phyloP scores from a whole-genome alignment of 768 basidiomycete genomes.

The Rhizopogon vinicolor region DNA sequence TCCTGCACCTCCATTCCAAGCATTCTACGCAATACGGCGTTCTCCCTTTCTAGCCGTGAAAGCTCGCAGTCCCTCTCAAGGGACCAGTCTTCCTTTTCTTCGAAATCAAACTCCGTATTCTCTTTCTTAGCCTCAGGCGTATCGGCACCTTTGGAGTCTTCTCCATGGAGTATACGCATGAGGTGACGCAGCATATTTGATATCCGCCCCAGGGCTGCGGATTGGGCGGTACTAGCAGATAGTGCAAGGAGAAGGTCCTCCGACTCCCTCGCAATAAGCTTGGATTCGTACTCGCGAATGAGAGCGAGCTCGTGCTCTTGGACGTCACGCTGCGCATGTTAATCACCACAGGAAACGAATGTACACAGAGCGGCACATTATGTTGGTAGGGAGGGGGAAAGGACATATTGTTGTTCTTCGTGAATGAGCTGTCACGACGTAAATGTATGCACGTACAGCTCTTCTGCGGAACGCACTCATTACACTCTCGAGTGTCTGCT shows the following conservation, averaged over 20 bases:
- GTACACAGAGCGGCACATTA: background rate
- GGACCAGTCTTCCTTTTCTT: constrained; percentile 55
- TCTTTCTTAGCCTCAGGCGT: constrained; percentile 4
- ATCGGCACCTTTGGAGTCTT: constrained; percentile 35
- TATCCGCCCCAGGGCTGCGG: constrained; percentile 63
- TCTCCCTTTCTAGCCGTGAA: constrained; percentile 81
- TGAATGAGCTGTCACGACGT: background rate
- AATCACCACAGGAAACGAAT: background rate
- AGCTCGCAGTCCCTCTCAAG: constrained; percentile 92
- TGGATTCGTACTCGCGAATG: constrained; percentile 86
- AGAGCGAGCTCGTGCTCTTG: constrained; percentile 89
- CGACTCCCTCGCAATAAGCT: constrained; percentile 73
- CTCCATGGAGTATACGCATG: constrained; percentile 66
- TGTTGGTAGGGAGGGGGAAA: background rate
- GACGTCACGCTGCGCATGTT: constrained; percentile 66
- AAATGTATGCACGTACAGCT: constrained; percentile 59
- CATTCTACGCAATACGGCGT: constrained; percentile 72
- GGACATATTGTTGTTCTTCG: background rate
- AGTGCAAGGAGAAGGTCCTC: constrained; percentile 57
- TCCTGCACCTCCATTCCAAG: constrained; percentile 43
- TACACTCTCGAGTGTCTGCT: constrained; percentile 90
- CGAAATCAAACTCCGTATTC: constrained; percentile 15
- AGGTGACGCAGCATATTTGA: constrained; percentile 67
- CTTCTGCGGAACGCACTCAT: constrained; percentile 90
- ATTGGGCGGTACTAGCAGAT: constrained; percentile 57